These are phyloP conservation scores for Potentilla sterilis DNA, from an alignment of 306 rosid species.

Conservation along the genomic window DNA sequence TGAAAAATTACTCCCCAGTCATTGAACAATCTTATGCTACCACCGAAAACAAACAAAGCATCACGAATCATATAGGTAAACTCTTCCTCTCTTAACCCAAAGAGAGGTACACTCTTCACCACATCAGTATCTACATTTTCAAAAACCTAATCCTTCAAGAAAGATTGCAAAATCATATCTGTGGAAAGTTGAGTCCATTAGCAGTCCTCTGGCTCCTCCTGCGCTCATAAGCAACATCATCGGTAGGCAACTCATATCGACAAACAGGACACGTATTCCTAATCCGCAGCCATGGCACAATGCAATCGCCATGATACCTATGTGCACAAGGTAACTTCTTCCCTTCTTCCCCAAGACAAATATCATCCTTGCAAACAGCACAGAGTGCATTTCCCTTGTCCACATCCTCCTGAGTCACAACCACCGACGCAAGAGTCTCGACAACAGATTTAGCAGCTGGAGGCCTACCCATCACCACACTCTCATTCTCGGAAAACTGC, in stretches of 20 bases:
- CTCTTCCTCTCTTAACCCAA: background rate
- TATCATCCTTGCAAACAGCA: slow-evolving; percentile 76
- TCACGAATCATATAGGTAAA: slow-evolving; percentile 22
- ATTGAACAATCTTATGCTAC: slow-evolving; percentile 18
- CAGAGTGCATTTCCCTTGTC: slow-evolving; percentile 46
- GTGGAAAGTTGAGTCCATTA: slow-evolving; percentile 21
- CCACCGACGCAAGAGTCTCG: slow-evolving; percentile 45
- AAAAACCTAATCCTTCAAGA: slow-evolving; percentile 36
- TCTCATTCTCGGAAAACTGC: slow-evolving; percentile 59
- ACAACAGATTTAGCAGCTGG: slow-evolving; percentile 60
- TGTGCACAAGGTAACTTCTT: slow-evolving; percentile 71
- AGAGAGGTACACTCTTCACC: slow-evolving; percentile 9
- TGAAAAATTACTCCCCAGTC: slow-evolving; percentile 22
- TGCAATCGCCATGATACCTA: slow-evolving; percentile 76
- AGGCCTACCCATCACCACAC: slow-evolving; percentile 37
- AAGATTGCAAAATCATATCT: slow-evolving; percentile 23
- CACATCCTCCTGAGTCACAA: slow-evolving; percentile 47
- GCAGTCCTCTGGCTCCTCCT: slow-evolving; percentile 44
- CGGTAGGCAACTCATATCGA: slow-evolving; percentile 72
- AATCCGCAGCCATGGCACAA: slow-evolving; percentile 74
- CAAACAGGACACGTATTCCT: slow-evolving; percentile 91
- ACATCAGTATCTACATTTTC: slow-evolving; percentile 39
- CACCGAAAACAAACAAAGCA: slow-evolving; percentile 27
- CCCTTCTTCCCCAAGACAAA: slow-evolving; percentile 46
- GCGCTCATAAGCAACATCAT: slow-evolving; percentile 68